phyloP scores from a whole-genome alignment of 148 eudicot species.

The Salicornia ramosissima region DNA sequence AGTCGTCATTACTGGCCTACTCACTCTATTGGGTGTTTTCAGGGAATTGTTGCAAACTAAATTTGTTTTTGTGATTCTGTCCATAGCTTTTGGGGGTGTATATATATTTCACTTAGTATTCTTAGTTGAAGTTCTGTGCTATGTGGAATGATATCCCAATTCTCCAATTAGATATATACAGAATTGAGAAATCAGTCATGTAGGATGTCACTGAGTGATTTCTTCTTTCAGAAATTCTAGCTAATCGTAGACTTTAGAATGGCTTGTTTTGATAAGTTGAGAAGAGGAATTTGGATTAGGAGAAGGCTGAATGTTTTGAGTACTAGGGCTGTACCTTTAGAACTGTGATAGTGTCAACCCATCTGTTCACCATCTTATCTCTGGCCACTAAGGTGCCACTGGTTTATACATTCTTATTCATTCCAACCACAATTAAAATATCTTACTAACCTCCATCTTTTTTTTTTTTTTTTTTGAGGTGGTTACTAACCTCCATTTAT shows the following conservation, averaged over 20 bases:
- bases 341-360: too few relatives aligned
- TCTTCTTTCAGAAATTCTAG: not conserved
- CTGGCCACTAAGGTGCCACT: too few relatives aligned
- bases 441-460: too few relatives aligned
- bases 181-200: not conserved
- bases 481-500: too few relatives aligned
- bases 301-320: too few relatives aligned
- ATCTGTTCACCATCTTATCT: too few relatives aligned
- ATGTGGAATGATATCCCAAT: not conserved
- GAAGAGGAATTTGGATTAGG: too few relatives aligned
- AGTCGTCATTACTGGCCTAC: too few relatives aligned
- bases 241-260: not conserved
- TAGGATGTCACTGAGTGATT: not conserved
- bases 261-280: not conserved
- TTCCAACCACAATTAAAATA: too few relatives aligned
- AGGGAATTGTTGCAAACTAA: not conserved
- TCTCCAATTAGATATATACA: not conserved
- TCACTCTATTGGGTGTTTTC: not conserved
- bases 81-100: not conserved
- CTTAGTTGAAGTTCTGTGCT: constrained; percentile 6
- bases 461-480: too few relatives aligned
- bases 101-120: not conserved
- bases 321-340: too few relatives aligned
- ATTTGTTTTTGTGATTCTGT: not conserved
- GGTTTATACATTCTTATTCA: too few relatives aligned